Evolutionary conservation across 805 yeast species (phyloP), one percentile per base, ranked within the genome.

Genomic region (Ascoidea rubescens): DNA sequence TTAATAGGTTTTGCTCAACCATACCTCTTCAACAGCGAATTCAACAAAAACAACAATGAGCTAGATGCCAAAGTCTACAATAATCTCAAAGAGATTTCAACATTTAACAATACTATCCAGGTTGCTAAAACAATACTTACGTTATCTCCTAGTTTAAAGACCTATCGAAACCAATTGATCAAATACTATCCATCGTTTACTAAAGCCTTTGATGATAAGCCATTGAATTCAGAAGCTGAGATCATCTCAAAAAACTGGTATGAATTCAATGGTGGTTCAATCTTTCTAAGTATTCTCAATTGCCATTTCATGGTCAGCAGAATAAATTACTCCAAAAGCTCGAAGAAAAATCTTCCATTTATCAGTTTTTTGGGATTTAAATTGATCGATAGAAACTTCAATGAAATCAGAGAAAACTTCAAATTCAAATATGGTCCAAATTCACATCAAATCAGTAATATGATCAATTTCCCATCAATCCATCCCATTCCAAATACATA

Each of bases 241-340:
- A 37, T 37, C 14, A 37, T 37, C 8, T 10, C 8, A 10, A 37
- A 37, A 37, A 51, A 32, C 31, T 69, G 71, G 69, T 65, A 55
- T 50, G 57, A 64, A 45, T 59, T 68, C 47, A 66, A 68, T 5
- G 71, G 71, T 0, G 62, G 69, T 1, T 63, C 68, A 1, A 70
- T 67, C 1, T 68, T 66, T 66, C 57, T 69, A 31, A 63, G 64
- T 53, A 63, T 66, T 48, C 66, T 67, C 54, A 70, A 70, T 1
- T 66, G 67, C 4, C 71, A 69, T 56, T 60, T 62, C 31, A 64
- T 65, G 66, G 63, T 67, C n/a, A 64, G 67, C 6, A 54, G 71
- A 51, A 51, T 67, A 8, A 56, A 65, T 12, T 67, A 55, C 53
- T 56, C 64, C 14, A 64, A 66, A 5, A 42, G 54, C 21, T 64